phyloP scores from a whole-genome alignment of 768 basidiomycete genomes.

The Leccinum boreale region DNA sequence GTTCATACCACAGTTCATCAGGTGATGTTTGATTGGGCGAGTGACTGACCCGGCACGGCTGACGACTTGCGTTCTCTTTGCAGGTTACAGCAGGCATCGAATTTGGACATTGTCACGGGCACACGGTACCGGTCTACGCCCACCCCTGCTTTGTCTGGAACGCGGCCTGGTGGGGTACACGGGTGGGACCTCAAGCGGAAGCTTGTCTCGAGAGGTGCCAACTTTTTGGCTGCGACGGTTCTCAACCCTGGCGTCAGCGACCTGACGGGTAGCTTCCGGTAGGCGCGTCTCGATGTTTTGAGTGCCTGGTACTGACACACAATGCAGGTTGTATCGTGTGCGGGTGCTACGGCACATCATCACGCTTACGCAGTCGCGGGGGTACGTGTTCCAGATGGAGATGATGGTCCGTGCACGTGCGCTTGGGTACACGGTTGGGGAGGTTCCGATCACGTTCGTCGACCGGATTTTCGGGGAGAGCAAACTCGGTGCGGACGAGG shows the following conservation, averaged over 20 bases:
- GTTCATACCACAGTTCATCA: constrained; percentile 91
- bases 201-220: constrained; percentile 83
- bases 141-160: constrained; percentile 51
- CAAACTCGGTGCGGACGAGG: constrained; percentile 84
- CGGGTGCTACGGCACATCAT: constrained; percentile 81
- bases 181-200: constrained; percentile 93
- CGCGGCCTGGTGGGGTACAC: constrained; percentile 80
- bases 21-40: constrained; percentile 37
- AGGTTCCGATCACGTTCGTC: constrained; percentile 93
- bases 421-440: constrained; percentile 81
- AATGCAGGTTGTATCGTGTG: constrained; percentile 65
- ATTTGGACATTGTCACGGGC: constrained; percentile 91
- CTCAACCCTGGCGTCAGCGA: constrained; percentile 86
- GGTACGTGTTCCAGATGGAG: constrained; percentile 98
- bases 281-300: constrained; percentile 18
- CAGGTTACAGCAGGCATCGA: constrained; percentile 80
- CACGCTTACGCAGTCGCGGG: constrained; percentile 77
- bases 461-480: constrained; percentile 93
- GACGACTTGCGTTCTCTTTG: neutral
- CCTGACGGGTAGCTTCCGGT: constrained; percentile 89
- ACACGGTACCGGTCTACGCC: constrained; percentile 76
- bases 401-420: constrained; percentile 92
- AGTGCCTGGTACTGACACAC: neutral
- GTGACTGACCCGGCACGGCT: neutral
- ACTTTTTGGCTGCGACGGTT: constrained; percentile 85